Percentiles rank a stretch among this genome's conserved stretches.
Conservation (phyloP, 805 yeast genomes). For the Starmerella riodocensis region DNA sequence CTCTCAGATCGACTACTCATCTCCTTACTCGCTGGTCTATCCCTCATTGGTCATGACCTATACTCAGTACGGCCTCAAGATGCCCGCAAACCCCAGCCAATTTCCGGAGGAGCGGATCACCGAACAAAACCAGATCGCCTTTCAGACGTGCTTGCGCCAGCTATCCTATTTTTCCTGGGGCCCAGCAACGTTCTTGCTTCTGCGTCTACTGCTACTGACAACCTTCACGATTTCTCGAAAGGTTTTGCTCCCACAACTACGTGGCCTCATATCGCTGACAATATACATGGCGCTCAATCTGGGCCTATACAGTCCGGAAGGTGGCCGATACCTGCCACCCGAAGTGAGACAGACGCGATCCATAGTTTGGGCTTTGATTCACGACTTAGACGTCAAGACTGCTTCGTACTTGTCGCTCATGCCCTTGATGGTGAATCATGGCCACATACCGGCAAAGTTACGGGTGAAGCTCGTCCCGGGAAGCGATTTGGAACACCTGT, state of each 20-base stretch:
- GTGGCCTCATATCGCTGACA: slow-evolving; percentile 34
- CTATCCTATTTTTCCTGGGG: slow-evolving; percentile 31
- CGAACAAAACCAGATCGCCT: slow-evolving; percentile 34
- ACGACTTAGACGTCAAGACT: slow-evolving; percentile 34
- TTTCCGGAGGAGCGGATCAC: neutral
- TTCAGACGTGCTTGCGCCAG: slow-evolving; percentile 37
- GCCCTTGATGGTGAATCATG: slow-evolving; percentile 29
- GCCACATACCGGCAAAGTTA: slow-evolving; percentile 32
- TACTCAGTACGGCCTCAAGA: slow-evolving; percentile 1
- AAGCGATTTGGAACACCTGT: slow-evolving; percentile 5
- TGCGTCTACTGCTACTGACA: slow-evolving; percentile 33
- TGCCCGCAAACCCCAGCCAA: neutral
- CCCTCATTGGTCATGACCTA: slow-evolving; percentile 6
- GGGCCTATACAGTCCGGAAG: slow-evolving; percentile 43
- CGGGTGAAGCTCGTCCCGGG: slow-evolving; percentile 29
- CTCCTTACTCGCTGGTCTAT: slow-evolving; percentile 14
- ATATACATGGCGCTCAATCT: slow-evolving; percentile 43
- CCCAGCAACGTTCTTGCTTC: slow-evolving; percentile 11
- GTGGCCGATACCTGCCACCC: slow-evolving; percentile 29
- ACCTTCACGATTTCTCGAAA: slow-evolving; percentile 19
- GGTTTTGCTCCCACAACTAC: slow-evolving; percentile 20
- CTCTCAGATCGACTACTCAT: slow-evolving; percentile 4
- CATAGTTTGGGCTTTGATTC: slow-evolving; percentile 39
- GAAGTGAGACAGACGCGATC: slow-evolving; percentile 32
- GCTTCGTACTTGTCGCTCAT: slow-evolving; percentile 39